These are phyloP conservation scores for Tricholoma furcatifolium DNA, from an alignment of 768 basidiomycete genomes.

Conservation along the genomic window DNA sequence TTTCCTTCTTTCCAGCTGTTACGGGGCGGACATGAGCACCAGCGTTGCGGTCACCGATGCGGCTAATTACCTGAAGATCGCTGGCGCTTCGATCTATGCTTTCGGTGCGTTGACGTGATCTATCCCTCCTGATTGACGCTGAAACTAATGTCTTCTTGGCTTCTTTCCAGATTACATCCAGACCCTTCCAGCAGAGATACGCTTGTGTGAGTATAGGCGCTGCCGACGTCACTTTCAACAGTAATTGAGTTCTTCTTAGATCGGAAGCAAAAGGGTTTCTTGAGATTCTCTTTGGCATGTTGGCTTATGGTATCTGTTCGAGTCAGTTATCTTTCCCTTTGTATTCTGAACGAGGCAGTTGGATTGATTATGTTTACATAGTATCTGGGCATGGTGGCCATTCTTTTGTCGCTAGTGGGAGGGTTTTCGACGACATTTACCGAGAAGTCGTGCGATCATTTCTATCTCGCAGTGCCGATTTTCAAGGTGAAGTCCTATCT, in stretches of 20 bases:
- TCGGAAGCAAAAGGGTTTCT: constrained; percentile 15
- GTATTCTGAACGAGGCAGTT: not conserved
- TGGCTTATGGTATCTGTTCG: constrained; percentile 17
- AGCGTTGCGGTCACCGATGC: constrained; percentile 2
- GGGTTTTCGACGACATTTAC: constrained; percentile 18
- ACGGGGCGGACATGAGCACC: constrained; percentile 2
- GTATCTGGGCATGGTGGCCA: constrained; percentile 21
- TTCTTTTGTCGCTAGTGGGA: constrained; percentile 16
- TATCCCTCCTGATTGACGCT: not conserved
- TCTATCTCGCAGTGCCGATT: constrained; percentile 17
- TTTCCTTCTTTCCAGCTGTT: not conserved
- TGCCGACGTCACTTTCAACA: not conserved
- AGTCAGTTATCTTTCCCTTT: constrained; percentile 2
- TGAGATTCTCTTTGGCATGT: constrained; percentile 16
- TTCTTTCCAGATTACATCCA: constrained; percentile 20
- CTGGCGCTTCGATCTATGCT: constrained; percentile 18
- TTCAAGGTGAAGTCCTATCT: constrained; percentile 7
- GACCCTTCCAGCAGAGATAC: constrained; percentile 18
- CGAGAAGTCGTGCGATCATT: constrained; percentile 8
- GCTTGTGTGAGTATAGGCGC: constrained; percentile 12
- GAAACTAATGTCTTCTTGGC: not conserved
- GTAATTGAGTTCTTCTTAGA: constrained; percentile 6
- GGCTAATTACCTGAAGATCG: constrained; percentile 21
- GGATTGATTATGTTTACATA: not conserved
- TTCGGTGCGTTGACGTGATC: constrained; percentile 10